A percentile compares a stretch with the other conserved stretches of the same genome.
Conservation (phyloP, 148 eudicot species). For the Dysphania ambrosioides region DNA sequence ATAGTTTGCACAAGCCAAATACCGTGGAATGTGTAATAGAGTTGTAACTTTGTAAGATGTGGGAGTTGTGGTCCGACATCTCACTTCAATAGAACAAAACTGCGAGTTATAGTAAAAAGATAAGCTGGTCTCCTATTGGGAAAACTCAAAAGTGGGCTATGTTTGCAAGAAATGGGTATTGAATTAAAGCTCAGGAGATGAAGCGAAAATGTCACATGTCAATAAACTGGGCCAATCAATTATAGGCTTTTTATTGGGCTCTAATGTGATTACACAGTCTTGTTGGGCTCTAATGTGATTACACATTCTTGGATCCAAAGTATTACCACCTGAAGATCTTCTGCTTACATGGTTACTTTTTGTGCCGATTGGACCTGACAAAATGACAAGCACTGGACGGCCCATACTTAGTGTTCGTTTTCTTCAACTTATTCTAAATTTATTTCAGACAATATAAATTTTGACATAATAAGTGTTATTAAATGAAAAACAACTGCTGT, state of each 20-base stretch:
- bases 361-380: no score
- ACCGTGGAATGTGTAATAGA: background rate
- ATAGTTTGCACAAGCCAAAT: background rate
- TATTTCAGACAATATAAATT: no score
- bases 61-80: background rate
- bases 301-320: background rate
- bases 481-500: no score
- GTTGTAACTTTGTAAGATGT: background rate
- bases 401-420: background rate
- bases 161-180: no score
- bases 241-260: no score
- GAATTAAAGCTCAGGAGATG: no score
- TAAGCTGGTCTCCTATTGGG: background rate
- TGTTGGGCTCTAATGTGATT: background rate
- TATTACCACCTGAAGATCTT: no score
- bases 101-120: no score
- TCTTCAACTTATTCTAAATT: background rate
- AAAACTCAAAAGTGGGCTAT: background rate
- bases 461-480: no score
- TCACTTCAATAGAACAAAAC: no score
- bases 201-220: background rate
- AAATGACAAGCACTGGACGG: background rate
- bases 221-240: background rate
- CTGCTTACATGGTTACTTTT: no score
- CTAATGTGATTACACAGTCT: no score